These are phyloP conservation scores for Lactarius psammicola DNA, from an alignment of 768 basidiomycete species.

Conservation along the genomic window DNA sequence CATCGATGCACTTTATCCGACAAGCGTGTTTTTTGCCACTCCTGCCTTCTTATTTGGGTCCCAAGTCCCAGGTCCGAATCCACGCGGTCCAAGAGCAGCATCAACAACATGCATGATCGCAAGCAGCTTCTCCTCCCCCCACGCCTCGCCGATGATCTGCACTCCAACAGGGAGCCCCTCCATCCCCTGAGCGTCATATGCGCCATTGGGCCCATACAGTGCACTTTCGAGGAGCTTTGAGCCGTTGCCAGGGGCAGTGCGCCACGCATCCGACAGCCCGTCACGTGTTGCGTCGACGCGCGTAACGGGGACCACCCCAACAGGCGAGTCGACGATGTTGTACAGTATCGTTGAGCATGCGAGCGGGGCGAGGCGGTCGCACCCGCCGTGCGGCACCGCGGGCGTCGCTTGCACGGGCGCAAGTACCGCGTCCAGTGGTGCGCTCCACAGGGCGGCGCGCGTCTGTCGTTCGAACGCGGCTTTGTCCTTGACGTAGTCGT, in stretches of 20 bases:
- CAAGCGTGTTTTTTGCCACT: neutral
- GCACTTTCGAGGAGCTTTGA: slow-evolving; percentile 60
- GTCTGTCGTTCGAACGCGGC: slow-evolving; percentile 3
- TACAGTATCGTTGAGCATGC: slow-evolving; percentile 38
- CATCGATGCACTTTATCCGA: neutral
- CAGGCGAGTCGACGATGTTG: slow-evolving; percentile 44
- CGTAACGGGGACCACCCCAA: slow-evolving; percentile 45
- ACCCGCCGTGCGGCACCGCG: slow-evolving; percentile 33
- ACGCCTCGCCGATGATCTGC: slow-evolving; percentile 73
- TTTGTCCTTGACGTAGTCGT: slow-evolving; percentile 18
- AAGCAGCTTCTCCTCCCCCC: slow-evolving; percentile 84
- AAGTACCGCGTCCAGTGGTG: slow-evolving; percentile 32
- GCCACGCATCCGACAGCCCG: slow-evolving; percentile 59
- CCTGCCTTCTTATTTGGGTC: slow-evolving; percentile 21
- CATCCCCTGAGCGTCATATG: slow-evolving; percentile 63
- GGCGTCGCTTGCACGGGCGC: slow-evolving; percentile 41
- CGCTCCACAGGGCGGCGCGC: slow-evolving; percentile 36
- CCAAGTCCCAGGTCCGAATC: slow-evolving; percentile 70
- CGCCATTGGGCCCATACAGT: slow-evolving; percentile 53
- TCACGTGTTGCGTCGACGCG: slow-evolving; percentile 39
- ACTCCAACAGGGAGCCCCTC: slow-evolving; percentile 79
- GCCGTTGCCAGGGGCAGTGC: slow-evolving; percentile 47
- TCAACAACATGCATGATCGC: slow-evolving; percentile 80
- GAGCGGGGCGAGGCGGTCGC: slow-evolving; percentile 25
- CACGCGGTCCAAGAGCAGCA: slow-evolving; percentile 58